Evolutionary conservation across 345 rosid genomes (phyloP).

Genomic region (Linum tenue): DNA sequence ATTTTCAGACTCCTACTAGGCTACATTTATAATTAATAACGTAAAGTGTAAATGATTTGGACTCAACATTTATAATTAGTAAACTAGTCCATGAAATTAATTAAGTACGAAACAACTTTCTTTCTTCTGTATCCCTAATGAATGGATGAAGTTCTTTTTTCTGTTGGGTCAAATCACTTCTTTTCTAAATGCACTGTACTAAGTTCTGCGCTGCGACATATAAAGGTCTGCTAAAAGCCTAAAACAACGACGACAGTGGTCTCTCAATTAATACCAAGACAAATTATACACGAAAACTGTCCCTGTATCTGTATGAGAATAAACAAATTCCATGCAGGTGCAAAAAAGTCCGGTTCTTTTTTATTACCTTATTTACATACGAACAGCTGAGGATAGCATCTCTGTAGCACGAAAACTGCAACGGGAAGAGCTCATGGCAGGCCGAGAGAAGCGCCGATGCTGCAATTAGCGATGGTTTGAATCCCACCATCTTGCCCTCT

Average conservation of each 20-base stretch:
- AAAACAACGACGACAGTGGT: no score
- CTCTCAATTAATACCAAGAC: no score
- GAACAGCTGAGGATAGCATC: slow-evolving; percentile 38
- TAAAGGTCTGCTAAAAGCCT: no score
- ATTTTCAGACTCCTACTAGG: no score
- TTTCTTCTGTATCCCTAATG: no score
- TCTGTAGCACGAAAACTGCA: slow-evolving; percentile 36
- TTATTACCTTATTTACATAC: slow-evolving; percentile 49
- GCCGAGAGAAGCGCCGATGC: slow-evolving; percentile 64
- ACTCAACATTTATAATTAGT: no score
- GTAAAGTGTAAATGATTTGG: no score
- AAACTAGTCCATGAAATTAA: no score
- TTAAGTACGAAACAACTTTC: no score
- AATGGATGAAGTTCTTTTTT: no score
- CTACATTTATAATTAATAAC: no score
- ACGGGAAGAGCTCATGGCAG: slow-evolving; percentile 46
- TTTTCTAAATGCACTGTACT: not conserved
- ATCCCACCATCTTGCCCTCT: slow-evolving; percentile 47
- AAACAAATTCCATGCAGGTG: not conserved
- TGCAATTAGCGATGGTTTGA: slow-evolving; percentile 68
- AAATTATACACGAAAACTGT: not conserved
- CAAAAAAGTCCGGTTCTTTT: not conserved
- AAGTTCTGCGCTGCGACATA: not conserved
- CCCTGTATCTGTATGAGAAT: not conserved
- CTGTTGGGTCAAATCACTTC: not conserved